Base-by-base conservation (phyloP, 345 rosid genomes). In the Rhizophora apiculata region DNA sequence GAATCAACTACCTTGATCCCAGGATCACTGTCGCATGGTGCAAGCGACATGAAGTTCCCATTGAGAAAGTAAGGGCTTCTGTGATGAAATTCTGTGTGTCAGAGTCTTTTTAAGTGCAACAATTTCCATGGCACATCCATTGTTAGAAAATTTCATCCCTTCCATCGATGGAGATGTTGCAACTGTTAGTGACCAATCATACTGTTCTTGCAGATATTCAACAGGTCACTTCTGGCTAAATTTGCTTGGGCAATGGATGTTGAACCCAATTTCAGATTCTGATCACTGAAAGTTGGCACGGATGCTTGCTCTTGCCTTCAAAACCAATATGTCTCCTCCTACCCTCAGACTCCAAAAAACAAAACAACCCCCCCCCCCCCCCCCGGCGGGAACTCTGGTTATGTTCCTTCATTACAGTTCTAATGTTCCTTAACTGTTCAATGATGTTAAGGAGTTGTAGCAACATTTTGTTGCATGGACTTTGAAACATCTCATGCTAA, bases 21-120 rank as follows among this genome's bases (percentile, higher is more conserved):
- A 85, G 99, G 84, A 95, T 95, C 61, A 92, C 97, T 0, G 99
- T 95, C 7, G 97, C 99, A 3, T 95, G 99, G 99, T 95, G 99
- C 87, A 95, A 95, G 79, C 86, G 99, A 24, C 92, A 87, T 53
- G 99, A 95, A 65, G 99, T 95, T 74, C 97, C 99, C 48, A 95
- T 95, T 19, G 99, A 95, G 75, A 95, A 92, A 98, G 99, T 92
- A 75, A 66, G 64, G 13, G n/a, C 19, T 65, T 61, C 62, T 58
- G 34, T 7, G 37, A 43, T 59, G 24, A 21, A 8, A 8, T 57
- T 27, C 5, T 60, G 22, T 60, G 1, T 20, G 5, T 72, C 48
- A 43, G 3, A 43, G 6, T 43, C 5, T 43, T 4, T 3, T 43
- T 43, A 43, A 11, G 3, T 43, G 22, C 22, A 24, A 15, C 46